phyloP scores from a whole-genome alignment of 306 rosid genomes.

The Lupinus albus region DNA sequence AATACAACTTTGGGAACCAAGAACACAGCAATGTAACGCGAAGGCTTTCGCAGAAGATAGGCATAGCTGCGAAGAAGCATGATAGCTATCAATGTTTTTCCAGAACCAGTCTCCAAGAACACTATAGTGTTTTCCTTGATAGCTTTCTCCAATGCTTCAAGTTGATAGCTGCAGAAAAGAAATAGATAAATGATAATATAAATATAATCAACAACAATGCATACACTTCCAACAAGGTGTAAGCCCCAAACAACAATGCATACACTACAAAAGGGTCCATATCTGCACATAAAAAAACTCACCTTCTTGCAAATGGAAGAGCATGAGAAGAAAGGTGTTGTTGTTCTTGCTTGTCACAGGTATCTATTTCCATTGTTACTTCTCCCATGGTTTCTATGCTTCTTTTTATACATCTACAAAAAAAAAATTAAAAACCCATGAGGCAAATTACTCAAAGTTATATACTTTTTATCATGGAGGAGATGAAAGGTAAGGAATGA shows the following conservation, averaged over 20 bases:
- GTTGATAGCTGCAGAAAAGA: constrained; percentile 55
- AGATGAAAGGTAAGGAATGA: background rate
- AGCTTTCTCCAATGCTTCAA: constrained; percentile 62
- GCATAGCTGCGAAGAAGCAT: constrained; percentile 69
- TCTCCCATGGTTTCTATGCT: constrained; percentile 41
- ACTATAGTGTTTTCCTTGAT: constrained; percentile 59
- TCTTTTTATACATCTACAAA: background rate
- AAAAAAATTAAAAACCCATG: background rate
- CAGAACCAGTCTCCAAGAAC: constrained; percentile 72
- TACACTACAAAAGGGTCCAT: background rate
- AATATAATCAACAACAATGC: background rate
- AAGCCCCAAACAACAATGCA: background rate
- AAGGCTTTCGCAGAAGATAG: constrained; percentile 62
- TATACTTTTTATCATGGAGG: background rate
- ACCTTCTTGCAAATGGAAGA: constrained; percentile 82
- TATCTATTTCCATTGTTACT: constrained; percentile 37
- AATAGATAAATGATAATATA: background rate
- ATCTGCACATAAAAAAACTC: background rate
- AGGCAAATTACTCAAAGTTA: background rate
- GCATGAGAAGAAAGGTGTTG: constrained; percentile 38
- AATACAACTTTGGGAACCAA: constrained; percentile 68
- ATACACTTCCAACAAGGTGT: too few relatives aligned
- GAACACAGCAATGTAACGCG: constrained; percentile 56
- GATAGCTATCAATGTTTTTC: constrained; percentile 69
- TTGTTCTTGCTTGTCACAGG: background rate